phyloP scores from a whole-genome alignment of 768 basidiomycete species.

The Suillus subluteus region DNA sequence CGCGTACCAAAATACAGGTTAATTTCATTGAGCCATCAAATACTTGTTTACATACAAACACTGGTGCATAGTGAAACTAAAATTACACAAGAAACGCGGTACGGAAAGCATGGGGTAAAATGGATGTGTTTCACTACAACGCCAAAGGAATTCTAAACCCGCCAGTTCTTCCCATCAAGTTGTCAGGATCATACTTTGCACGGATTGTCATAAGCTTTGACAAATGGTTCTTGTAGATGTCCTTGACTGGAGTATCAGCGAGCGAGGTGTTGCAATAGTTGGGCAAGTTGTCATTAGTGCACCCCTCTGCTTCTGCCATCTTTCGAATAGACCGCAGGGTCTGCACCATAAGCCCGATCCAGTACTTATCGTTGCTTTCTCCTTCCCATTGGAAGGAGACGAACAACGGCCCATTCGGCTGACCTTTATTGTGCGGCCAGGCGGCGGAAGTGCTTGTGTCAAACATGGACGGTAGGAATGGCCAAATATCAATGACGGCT shows the following conservation, averaged over 20 bases:
- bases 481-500: slow-evolving; percentile 18
- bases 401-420: slow-evolving; percentile 20
- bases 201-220: slow-evolving; percentile 5
- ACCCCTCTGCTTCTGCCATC: neutral
- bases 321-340: slow-evolving; percentile 5
- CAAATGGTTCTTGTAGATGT: slow-evolving; percentile 17
- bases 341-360: slow-evolving; percentile 13
- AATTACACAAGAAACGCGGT: neutral
- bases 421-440: slow-evolving; percentile 18
- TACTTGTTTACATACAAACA: neutral
- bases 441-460: slow-evolving; percentile 14
- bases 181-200: slow-evolving; percentile 16
- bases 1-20: neutral
- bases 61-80: neutral
- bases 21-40: neutral
- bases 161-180: slow-evolving; percentile 18
- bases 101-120: neutral
- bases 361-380: slow-evolving; percentile 14
- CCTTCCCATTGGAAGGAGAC: slow-evolving; percentile 21
- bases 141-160: slow-evolving; percentile 23
- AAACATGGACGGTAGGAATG: slow-evolving; percentile 21
- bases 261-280: slow-evolving; percentile 17
- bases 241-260: slow-evolving; percentile 4
- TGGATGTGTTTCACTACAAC: neutral
- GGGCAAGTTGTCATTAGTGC: slow-evolving; percentile 9